Evolutionary conservation across 139 green algal genomes (phyloP).

Genomic region (Haematococcus lacustris): DNA sequence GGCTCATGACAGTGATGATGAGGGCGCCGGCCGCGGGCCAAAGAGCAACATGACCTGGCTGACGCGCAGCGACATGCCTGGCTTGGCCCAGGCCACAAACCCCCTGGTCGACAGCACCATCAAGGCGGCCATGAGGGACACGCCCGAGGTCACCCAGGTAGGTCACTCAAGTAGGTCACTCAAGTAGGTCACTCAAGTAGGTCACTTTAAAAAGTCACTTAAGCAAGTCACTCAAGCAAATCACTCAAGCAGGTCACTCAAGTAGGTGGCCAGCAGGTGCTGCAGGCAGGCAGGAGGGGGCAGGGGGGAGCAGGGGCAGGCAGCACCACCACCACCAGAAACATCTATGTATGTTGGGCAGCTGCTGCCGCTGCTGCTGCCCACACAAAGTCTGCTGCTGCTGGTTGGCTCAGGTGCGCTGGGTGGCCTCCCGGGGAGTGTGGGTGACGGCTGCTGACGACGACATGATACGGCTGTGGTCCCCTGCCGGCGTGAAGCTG

Average conservation of each 20-base stretch:
- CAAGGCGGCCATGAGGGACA: slow-evolving; percentile 35
- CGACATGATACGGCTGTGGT: slow-evolving; percentile 60
- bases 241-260: too few relatives aligned
- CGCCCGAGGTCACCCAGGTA: slow-evolving; percentile 63
- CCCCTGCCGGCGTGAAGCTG: slow-evolving; percentile 32
- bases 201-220: too few relatives aligned
- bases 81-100: slow-evolving; percentile 11
- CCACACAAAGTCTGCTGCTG: not conserved
- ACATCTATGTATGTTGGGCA: too few relatives aligned
- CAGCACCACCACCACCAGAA: too few relatives aligned
- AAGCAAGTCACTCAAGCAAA: too few relatives aligned
- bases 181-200: too few relatives aligned
- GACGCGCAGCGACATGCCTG: slow-evolving; percentile 20
- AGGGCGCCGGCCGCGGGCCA: not conserved
- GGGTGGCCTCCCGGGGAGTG: slow-evolving; percentile 38
- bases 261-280: too few relatives aligned
- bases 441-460: slow-evolving; percentile 66
- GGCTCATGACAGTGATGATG: not conserved
- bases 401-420: slow-evolving; percentile 49
- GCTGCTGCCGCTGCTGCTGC: too few relatives aligned
- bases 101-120: slow-evolving; percentile 48
- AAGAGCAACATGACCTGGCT: slow-evolving; percentile 32
- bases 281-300: too few relatives aligned
- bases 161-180: too few relatives aligned
- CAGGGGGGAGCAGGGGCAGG: too few relatives aligned